A percentile compares a stretch with the other conserved stretches of the same genome.
Evolutionary conservation across 805 yeast species (phyloP).

Genomic region (Sungouiella blattae): DNA sequence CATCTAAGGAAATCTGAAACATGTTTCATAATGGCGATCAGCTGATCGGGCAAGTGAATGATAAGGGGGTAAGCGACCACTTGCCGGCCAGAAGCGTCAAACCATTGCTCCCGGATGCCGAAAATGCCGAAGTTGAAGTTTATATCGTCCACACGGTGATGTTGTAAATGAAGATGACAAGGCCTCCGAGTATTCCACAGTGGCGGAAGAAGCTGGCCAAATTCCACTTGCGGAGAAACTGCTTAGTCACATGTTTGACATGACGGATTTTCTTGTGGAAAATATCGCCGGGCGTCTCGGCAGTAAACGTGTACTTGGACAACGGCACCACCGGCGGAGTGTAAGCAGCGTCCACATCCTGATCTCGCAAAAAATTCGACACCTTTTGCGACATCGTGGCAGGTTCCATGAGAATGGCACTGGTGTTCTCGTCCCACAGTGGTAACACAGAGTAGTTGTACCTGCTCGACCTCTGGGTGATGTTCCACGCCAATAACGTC

Average conservation of each 20-base stretch:
- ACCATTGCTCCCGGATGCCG: too few species aligned
- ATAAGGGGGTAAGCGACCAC: too few species aligned
- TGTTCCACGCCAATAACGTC: constrained; percentile 26
- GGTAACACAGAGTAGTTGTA: constrained; percentile 28
- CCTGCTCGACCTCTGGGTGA: constrained; percentile 24
- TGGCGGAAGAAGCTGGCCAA: constrained; percentile 3
- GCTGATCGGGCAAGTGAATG: too few species aligned
- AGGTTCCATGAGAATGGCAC: constrained; percentile 9
- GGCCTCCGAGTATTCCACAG: constrained; percentile 1
- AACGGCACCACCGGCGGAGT: constrained; percentile 10
- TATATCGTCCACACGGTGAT: constrained; percentile 1
- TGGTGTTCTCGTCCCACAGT: constrained; percentile 7
- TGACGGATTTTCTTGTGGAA: too few species aligned
- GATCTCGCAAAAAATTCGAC: constrained; percentile 27
- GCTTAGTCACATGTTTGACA: too few species aligned
- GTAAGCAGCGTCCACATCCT: constrained; percentile 19
- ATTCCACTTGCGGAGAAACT: constrained; percentile 20
- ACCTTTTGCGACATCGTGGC: constrained; percentile 20
- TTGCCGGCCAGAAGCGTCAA: too few species aligned
- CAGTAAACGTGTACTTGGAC: constrained; percentile 25
- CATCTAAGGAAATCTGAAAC: too few species aligned
- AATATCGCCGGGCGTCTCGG: too few species aligned
- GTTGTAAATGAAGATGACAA: neutral
- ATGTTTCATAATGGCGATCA: too few species aligned
- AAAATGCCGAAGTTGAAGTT: too few species aligned